phyloP scores from a whole-genome alignment of 2,329 filamentous ascomycete genomes.

The Ophiostoma himal-ulmi region DNA sequence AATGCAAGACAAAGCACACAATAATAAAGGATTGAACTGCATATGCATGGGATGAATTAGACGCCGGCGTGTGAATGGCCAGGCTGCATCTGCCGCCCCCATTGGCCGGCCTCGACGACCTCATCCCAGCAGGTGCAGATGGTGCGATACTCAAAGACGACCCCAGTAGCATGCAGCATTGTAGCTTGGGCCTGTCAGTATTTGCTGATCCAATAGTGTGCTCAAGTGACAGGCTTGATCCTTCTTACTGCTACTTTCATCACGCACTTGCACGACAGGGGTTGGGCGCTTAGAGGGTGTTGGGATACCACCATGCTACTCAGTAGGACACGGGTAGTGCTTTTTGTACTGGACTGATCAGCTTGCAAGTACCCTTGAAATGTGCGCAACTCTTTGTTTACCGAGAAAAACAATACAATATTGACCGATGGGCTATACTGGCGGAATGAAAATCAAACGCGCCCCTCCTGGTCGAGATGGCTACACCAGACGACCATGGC shows the following conservation, averaged over 20 bases:
- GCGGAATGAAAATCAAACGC: background rate
- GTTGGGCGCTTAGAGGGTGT: constrained; percentile 22
- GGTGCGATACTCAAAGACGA: no score
- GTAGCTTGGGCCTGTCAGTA: no score
- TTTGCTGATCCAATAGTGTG: no score
- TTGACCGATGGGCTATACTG: background rate
- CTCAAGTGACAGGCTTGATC: no score
- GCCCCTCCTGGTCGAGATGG: background rate
- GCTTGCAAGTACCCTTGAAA: background rate
- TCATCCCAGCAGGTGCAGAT: constrained; percentile 2
- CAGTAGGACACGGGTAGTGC: background rate
- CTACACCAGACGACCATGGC: background rate
- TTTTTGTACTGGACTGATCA: background rate
- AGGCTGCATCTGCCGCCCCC: constrained; percentile 8
- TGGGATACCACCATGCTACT: background rate
- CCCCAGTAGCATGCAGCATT: no score
- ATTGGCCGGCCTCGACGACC: constrained; percentile 18
- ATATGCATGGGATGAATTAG: constrained; percentile 17
- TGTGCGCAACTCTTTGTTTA: background rate
- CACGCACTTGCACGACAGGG: constrained; percentile 17
- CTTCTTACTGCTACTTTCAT: background rate
- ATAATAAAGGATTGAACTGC: background rate
- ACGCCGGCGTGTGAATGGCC: constrained; percentile 24
- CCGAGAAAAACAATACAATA: no score
- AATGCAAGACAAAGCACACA: background rate